A percentile compares a stretch with the other conserved stretches of the same genome.
Evolutionary conservation across 106 monocot species (phyloP).

Genomic region (Platanthera zijinensis): DNA sequence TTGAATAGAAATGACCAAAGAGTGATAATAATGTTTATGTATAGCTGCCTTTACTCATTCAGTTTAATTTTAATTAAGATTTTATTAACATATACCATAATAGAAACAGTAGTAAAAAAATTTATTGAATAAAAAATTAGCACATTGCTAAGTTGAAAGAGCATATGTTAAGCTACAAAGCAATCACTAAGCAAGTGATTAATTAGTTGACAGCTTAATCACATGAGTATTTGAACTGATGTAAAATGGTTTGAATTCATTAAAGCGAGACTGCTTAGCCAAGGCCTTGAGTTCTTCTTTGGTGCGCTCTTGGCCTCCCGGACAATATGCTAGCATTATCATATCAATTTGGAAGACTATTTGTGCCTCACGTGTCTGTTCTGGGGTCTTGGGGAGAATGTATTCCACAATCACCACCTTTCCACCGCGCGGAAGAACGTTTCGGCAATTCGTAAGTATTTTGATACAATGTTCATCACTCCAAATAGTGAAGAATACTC

Average conservation of each 20-base stretch:
- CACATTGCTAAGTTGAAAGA: too few species aligned
- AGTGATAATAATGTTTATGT: too few species aligned
- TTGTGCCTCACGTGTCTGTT: neutral
- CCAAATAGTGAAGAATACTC: conserved; percentile 8
- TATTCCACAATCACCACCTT: neutral
- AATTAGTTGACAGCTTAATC: too few species aligned
- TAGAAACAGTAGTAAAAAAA: too few species aligned
- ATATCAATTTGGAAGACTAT: neutral
- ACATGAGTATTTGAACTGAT: too few species aligned
- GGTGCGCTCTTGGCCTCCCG: conserved; percentile 11
- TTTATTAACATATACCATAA: too few species aligned
- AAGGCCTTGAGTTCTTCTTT: conserved; percentile 4
- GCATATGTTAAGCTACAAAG: too few species aligned
- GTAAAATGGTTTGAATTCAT: neutral
- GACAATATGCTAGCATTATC: conserved; percentile 6
- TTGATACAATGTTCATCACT: conserved; percentile 13
- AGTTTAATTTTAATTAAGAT: too few species aligned
- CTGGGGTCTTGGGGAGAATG: neutral
- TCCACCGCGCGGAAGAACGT: neutral
- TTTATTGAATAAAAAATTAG: too few species aligned
- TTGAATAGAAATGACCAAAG: too few species aligned
- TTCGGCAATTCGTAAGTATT: conserved; percentile 10
- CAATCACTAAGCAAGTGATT: too few species aligned
- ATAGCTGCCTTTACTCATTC: too few species aligned
- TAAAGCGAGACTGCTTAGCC: conserved; percentile 4